phyloP scores from a whole-genome alignment of 2,329 filamentous ascomycete genomes.

The Phaeosphaeriaceae sp. region DNA sequence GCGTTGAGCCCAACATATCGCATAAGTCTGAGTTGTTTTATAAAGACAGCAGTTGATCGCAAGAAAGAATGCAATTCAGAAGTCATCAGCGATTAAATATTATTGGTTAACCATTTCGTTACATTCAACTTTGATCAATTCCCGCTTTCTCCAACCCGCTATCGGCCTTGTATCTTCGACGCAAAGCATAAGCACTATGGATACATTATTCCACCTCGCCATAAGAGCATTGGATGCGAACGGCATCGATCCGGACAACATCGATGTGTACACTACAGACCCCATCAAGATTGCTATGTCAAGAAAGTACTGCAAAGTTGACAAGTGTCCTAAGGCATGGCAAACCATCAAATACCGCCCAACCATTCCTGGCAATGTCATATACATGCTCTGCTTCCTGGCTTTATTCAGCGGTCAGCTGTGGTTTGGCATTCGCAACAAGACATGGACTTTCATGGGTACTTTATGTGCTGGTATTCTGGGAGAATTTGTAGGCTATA shows the following conservation, averaged over 20 bases:
- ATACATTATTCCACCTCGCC: constrained; percentile 7
- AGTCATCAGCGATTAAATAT: neutral
- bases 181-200: constrained; percentile 2
- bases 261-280: constrained; percentile 25
- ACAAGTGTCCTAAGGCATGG: constrained; percentile 53
- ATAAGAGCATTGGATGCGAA: constrained; percentile 15
- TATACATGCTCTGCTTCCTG: constrained; percentile 58
- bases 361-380: constrained; percentile 56
- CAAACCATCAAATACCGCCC: constrained; percentile 61
- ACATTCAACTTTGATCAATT: neutral
- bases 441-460: constrained; percentile 60
- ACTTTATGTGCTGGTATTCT: constrained; percentile 55
- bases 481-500: constrained; percentile 62
- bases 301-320: constrained; percentile 36
- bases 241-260: constrained; percentile 29
- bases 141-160: neutral
- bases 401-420: constrained; percentile 56
- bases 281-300: constrained; percentile 21
- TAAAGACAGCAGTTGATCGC: constrained; percentile 5
- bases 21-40: neutral
- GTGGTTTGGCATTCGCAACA: constrained; percentile 56
- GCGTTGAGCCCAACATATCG: neutral
- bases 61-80: neutral
- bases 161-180: neutral
- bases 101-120: neutral